Percentiles rank a stretch among this genome's conserved stretches.
These are phyloP conservation scores for Suhomyces atakaporum DNA, from an alignment of 1,139 yeast genomes.

Conservation along the genomic window DNA sequence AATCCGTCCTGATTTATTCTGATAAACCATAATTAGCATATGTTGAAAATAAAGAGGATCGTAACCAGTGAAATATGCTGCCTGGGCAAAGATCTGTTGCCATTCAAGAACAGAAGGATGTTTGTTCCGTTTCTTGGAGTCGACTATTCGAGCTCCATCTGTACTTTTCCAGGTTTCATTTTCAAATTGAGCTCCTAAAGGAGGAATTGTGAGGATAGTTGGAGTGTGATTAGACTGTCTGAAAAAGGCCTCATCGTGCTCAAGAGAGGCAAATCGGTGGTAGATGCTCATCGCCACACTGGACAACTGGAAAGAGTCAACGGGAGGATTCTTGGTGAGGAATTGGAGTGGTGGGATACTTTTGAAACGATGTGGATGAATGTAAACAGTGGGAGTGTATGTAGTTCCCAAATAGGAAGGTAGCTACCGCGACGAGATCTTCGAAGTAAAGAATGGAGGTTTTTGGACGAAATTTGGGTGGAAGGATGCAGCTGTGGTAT, in stretches of 20 bases:
- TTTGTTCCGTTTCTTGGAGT: not conserved
- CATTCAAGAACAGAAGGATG: conserved; percentile 30
- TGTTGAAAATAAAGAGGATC: conserved; percentile 56
- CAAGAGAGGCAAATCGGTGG: conserved; percentile 43
- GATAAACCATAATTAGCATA: conserved; percentile 55
- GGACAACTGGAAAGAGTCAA: not conserved
- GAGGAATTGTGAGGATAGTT: no score
- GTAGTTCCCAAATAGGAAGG: no score
- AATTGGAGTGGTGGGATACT: no score
- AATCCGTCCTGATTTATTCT: conserved; percentile 47
- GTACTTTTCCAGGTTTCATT: conserved; percentile 9
- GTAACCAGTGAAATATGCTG: conserved; percentile 57
- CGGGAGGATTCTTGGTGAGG: not conserved
- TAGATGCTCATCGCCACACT: conserved; percentile 29
- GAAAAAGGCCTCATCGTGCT: conserved; percentile 32
- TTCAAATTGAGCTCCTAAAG: conserved; percentile 10
- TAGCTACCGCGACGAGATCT: no score
- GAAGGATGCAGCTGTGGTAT: no score
- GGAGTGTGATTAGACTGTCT: conserved; percentile 2
- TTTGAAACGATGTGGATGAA: no score
- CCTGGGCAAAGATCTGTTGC: conserved; percentile 45
- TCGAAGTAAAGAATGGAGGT: no score
- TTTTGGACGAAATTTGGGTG: no score
- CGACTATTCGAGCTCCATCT: conserved; percentile 5
- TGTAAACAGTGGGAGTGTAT: no score